Percentiles rank a stretch among this genome's conserved stretches.
phyloP scores from a whole-genome alignment of 2,329 filamentous ascomycete genomes.

The Cordyceps javanica region DNA sequence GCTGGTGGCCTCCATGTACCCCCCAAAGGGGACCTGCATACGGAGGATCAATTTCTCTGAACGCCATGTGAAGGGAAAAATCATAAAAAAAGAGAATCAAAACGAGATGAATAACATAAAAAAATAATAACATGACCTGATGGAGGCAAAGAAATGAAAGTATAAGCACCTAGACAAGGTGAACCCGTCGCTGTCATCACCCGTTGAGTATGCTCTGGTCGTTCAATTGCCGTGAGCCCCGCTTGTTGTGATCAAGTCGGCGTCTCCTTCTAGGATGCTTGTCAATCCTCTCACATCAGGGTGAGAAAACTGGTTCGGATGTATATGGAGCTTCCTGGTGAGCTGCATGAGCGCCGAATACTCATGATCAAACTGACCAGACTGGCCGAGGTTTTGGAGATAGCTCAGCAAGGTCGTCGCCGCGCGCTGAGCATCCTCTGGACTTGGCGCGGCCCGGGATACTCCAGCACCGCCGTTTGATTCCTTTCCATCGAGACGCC shows the following conservation, averaged over 20 bases:
- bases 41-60: background rate
- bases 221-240: background rate
- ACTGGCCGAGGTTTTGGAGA: slow-evolving; percentile 63
- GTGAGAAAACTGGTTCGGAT: slow-evolving; percentile 38
- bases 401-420: slow-evolving; percentile 77
- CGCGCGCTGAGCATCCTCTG: slow-evolving; percentile 79
- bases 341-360: slow-evolving; percentile 72
- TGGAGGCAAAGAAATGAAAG: background rate
- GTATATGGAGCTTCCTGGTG: slow-evolving; percentile 77
- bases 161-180: background rate
- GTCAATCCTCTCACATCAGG: slow-evolving; percentile 43
- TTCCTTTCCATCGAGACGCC: background rate
- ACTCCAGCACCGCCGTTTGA: background rate
- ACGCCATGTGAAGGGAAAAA: slow-evolving; percentile 10
- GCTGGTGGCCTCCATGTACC: background rate
- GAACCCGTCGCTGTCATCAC: background rate
- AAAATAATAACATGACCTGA: too few species aligned
- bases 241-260: slow-evolving; percentile 26
- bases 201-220: background rate
- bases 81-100: background rate
- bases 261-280: slow-evolving; percentile 52
- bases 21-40: background rate
- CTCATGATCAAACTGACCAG: slow-evolving; percentile 67
- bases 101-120: background rate
- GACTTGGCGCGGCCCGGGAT: slow-evolving; percentile 52